Evolutionary conservation across 768 basidiomycete species (phyloP).

Genomic region (Auriscalpium vulgare): DNA sequence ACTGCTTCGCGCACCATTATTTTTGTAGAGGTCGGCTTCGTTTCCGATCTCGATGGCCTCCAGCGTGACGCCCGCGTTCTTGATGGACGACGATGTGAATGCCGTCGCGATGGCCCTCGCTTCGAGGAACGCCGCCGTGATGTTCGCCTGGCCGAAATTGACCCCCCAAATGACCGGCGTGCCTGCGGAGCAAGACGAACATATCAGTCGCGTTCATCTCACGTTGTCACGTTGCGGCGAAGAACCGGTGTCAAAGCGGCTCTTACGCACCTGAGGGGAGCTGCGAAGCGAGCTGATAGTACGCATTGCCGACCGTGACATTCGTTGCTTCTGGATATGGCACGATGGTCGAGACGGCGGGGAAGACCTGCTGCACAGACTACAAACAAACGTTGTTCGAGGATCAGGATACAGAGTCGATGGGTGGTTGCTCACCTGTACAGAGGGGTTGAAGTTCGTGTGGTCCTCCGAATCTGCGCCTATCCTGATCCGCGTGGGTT

Average conservation of each 20-base stretch:
- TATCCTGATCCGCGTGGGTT: conserved; percentile 50
- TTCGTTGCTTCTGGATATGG: conserved; percentile 63
- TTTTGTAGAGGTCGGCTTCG: conserved; percentile 47
- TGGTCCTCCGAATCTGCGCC: conserved; percentile 49
- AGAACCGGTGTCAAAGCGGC: background rate
- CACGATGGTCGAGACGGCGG: conserved; percentile 35
- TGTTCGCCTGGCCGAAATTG: conserved; percentile 42
- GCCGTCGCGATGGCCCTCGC: conserved; percentile 40
- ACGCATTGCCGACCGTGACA: conserved; percentile 51
- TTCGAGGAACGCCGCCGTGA: conserved; percentile 34
- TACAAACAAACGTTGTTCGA: conserved; percentile 9
- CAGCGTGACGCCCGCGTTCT: conserved; percentile 34
- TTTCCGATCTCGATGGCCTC: conserved; percentile 60
- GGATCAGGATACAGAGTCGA: background rate
- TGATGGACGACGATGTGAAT: conserved; percentile 35
- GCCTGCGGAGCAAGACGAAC: conserved; percentile 24
- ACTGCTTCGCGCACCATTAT: conserved; percentile 34
- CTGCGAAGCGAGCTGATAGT: conserved; percentile 43
- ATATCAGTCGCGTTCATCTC: background rate
- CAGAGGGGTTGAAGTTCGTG: conserved; percentile 42
- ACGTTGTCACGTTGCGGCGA: background rate
- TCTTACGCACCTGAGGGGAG: conserved; percentile 37
- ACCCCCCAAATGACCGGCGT: conserved; percentile 62
- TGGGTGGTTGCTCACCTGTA: conserved; percentile 29
- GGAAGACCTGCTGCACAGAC: conserved; percentile 44